Percentiles rank a stretch among this genome's conserved stretches.
Conservation (phyloP, 768 basidiomycete genomes). For the Russula sp. region DNA sequence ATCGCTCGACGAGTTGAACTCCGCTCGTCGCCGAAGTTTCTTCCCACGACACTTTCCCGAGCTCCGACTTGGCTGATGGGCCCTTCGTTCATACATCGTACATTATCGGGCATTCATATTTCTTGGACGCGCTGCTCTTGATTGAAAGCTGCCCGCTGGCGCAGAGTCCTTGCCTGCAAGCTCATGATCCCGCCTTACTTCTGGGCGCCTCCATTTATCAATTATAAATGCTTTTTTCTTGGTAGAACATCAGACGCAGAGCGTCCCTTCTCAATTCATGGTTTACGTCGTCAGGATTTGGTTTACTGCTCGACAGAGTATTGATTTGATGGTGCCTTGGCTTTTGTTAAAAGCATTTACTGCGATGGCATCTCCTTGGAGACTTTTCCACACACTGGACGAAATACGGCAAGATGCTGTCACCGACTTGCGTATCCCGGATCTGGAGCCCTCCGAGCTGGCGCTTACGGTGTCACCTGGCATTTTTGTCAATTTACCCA, state of each 20-base stretch:
- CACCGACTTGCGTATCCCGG: not conserved
- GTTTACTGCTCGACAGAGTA: not conserved
- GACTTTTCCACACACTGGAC: conserved; percentile 5
- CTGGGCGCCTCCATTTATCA: not conserved
- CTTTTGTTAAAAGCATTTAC: not conserved
- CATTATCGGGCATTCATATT: not conserved
- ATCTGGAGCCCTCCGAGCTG: not conserved
- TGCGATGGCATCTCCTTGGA: conserved; percentile 6
- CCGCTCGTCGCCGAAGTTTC: conserved; percentile 5
- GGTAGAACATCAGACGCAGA: not conserved
- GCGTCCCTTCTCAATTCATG: not conserved
- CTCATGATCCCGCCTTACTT: not conserved
- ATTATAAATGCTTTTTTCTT: not conserved
- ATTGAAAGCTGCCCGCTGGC: not conserved
- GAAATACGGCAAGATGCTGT: conserved; percentile 3
- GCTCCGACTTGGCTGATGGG: not conserved
- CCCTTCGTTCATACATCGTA: not conserved
- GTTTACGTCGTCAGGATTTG: conserved; percentile 1
- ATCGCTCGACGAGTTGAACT: not conserved
- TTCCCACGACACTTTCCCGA: conserved; percentile 2
- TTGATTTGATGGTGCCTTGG: conserved; percentile 11
- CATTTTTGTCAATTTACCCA: not conserved
- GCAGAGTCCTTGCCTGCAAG: not conserved
- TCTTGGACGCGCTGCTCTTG: not conserved
- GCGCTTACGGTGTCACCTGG: not conserved